Percentiles rank a stretch among this genome's conserved stretches.
phyloP scores from a whole-genome alignment of 1,139 yeast genomes.

The Saccharomyces hybrid region DNA sequence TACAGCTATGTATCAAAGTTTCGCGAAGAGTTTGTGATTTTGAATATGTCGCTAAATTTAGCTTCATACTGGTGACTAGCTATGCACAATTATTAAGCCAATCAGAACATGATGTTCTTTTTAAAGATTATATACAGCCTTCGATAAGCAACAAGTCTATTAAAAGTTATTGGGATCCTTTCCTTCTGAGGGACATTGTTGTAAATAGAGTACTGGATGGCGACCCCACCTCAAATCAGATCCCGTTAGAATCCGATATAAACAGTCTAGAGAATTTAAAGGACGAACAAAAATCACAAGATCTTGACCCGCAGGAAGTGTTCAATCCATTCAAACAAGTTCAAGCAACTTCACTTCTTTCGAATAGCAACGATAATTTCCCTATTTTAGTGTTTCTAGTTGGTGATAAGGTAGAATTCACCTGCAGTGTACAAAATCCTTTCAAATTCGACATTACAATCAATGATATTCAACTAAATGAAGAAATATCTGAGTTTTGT shows the following conservation, averaged over 20 bases:
- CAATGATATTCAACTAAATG: conserved; percentile 41
- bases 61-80: conserved; percentile 47
- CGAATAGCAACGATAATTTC: conserved; percentile 8
- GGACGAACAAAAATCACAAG: neutral
- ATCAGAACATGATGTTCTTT: conserved; percentile 40
- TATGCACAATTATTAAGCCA: conserved; percentile 44
- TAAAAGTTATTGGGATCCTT: conserved; percentile 62
- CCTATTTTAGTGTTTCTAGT: too few relatives aligned
- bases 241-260: conserved; percentile 14
- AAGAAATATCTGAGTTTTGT: conserved; percentile 32
- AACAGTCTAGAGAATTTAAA: neutral
- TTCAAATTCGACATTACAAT: conserved; percentile 68
- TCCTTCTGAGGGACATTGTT: conserved; percentile 47
- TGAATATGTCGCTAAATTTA: conserved; percentile 40
- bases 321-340: conserved; percentile 28
- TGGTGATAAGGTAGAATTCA: conserved; percentile 43
- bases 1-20: conserved; percentile 46
- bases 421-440: conserved; percentile 67
- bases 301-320: conserved; percentile 18
- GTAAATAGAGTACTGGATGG: conserved; percentile 24
- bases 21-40: conserved; percentile 47
- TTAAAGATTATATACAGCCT: conserved; percentile 24
- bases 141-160: conserved; percentile 19
- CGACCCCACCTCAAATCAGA: conserved; percentile 6
- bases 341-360: conserved; percentile 13